Evolutionary conservation across 192 early-diverging fungal species (phyloP), one percentile per base, ranked within the genome.

Genomic region (Coemansia sp.): DNA sequence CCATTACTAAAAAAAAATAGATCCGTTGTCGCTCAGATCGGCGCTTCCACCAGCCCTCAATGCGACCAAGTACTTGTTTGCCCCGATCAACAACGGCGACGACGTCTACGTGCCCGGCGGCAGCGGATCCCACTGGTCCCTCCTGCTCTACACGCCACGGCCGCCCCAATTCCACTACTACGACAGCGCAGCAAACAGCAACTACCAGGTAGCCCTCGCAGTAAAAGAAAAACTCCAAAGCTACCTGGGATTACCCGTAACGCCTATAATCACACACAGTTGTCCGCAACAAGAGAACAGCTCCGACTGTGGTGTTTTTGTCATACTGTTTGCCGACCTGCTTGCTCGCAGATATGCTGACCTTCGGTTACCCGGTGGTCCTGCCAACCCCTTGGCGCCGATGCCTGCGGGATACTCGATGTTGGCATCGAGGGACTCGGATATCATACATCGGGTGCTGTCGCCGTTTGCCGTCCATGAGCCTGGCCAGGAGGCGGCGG

Each of bases 211-310:
- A 16, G 77, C 77, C 1, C 11, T 65, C 32, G 61, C 30, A 4
- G 53, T 48, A 2, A 74, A 74, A 48, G 28, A 47, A 3, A 32
- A 55, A 8, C 20, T 80, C 14, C 62, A 61, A 11, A 18, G 39
- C 22, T 25, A 45, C 1, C 22, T 58, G 10, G 42, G 8, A 11
- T 10, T 35, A 39, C 11, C 10, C 1, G 1, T 32, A 11, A 16
- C 20, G n/a, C 55, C 54, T 4, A 70, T 80, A 52, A 34, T 59
- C 11, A 68, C 72, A 27, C 77, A 80, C n/a, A 71, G 68, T 29
- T 80, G 77, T 14, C 77, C 77, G 20, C 77, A 80, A 54, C 77
- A 80, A 47, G 77, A 80, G 24, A 80, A 80, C 39, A 35, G 55
- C 6, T 68, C 58, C 4, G 77, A 80, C 39, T 80, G 77, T 51